Evolutionary conservation across 176 grass and related monocot species (phyloP), one percentile per base, ranked within the genome.

Genomic region (Ensete glaucum): DNA sequence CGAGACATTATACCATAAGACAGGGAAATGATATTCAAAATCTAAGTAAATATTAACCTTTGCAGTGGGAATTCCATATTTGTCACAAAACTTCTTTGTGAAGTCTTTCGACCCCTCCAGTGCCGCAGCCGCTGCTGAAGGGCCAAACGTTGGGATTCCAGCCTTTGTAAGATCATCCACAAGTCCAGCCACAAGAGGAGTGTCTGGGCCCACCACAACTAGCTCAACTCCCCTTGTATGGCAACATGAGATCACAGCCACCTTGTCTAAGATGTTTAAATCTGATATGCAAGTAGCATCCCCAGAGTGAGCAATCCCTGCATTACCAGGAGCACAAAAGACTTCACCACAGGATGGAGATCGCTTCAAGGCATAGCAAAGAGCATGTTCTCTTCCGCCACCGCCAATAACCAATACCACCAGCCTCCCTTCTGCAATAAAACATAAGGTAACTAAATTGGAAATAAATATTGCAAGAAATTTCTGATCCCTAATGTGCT

Each of bases 31-130:
- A 4, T 43, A 43, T 43, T 43, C 34, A 43, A 43, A 43, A 43
- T 43, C 34, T 43, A 34, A 34, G 29, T 34, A 43, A 43, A 5
- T 43, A 6, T 43, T 43, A 43, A 93, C 87, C 84, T 91, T 86
- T 54, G 93, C 93, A 55, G 93, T 97, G 0, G 88, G 93, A n/a
- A 97, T 97, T 78, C 75, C 81, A 56, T 85, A 97, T 75, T 91
- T 91, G 72, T 88, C 84, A 2, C 93, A 97, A 74, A 97, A 64
- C 16, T 83, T 93, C 77, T 97, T 97, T 90, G 87, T 93, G 69
- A 97, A 97, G 29, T 92, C 89, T 62, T 96, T 96, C 1, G 89
- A 92, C 65, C 93, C 93, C 80, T 96, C 89, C 24, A 96, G 73
- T 13, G 89, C 89, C 17, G 93, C 93, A 67, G 93, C 89, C 67